Conservation (phyloP, 768 basidiomycete species). For the Termitomyces sp. region DNA sequence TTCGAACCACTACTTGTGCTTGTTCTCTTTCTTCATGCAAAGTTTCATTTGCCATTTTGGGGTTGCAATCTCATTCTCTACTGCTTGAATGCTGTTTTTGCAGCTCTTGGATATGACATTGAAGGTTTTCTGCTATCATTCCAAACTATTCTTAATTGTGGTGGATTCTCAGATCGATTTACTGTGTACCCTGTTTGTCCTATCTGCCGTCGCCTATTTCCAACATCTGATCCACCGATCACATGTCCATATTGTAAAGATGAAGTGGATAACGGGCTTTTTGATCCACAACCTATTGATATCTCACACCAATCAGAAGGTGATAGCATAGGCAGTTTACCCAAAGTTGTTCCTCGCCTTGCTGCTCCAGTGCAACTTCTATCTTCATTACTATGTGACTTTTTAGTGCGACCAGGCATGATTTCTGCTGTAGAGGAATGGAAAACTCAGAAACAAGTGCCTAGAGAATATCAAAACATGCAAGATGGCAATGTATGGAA, state of each 20-base stretch:
- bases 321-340: no score
- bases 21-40: background rate
- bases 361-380: no score
- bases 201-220: no score
- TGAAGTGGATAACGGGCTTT: no score
- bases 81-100: background rate
- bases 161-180: no score
- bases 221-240: no score
- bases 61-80: background rate
- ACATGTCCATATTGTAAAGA: no score
- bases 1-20: background rate
- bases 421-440: background rate
- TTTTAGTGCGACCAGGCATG: background rate
- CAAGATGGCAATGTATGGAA: background rate
- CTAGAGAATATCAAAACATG: background rate
- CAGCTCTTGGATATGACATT: background rate
- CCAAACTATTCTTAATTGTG: no score
- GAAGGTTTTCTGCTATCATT: background rate
- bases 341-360: no score
- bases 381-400: background rate
- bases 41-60: background rate
- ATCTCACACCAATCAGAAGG: no score
- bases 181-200: no score
- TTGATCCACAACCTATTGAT: no score
- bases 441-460: background rate